Conservation (phyloP, 2,329 filamentous ascomycete species). For the Epichloe scottii region DNA sequence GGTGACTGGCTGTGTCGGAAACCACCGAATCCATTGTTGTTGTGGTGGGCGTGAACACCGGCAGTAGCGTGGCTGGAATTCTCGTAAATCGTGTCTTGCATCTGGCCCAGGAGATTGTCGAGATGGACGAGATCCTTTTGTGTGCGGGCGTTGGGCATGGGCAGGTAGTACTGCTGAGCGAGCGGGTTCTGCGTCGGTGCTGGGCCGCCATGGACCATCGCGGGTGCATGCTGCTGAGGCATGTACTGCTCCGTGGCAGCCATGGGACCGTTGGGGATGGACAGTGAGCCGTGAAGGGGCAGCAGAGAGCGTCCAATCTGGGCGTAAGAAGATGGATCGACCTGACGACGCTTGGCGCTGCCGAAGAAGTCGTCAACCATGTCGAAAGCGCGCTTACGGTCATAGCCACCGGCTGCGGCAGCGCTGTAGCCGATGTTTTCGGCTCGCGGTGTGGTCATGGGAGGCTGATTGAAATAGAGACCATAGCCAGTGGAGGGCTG, state of each 20-base stretch:
- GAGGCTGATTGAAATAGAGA: slow-evolving; percentile 65
- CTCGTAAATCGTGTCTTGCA: slow-evolving; percentile 93
- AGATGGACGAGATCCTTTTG: slow-evolving; percentile 91
- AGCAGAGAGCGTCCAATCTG: slow-evolving; percentile 84
- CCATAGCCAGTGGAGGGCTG: slow-evolving; percentile 48
- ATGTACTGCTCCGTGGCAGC: slow-evolving; percentile 42
- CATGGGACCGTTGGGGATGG: slow-evolving; percentile 41
- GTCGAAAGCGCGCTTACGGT: slow-evolving; percentile 74
- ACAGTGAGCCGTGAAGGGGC: slow-evolving; percentile 62
- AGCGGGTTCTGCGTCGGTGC: slow-evolving; percentile 44
- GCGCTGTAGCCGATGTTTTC: slow-evolving; percentile 54
- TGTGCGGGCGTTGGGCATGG: slow-evolving; percentile 77
- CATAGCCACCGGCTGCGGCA: slow-evolving; percentile 41
- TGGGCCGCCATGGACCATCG: slow-evolving; percentile 40
- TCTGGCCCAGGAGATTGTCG: slow-evolving; percentile 88
- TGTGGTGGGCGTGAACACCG: slow-evolving; percentile 63
- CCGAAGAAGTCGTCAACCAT: slow-evolving; percentile 90
- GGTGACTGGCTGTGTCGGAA: slow-evolving; percentile 47
- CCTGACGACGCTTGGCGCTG: slow-evolving; percentile 79
- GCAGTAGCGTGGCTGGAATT: slow-evolving; percentile 73
- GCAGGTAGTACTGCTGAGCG: slow-evolving; percentile 70
- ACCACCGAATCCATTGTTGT: slow-evolving; percentile 50
- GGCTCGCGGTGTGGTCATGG: slow-evolving; percentile 36
- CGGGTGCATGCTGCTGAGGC: slow-evolving; percentile 24
- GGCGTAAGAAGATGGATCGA: slow-evolving; percentile 80